Evolutionary conservation across 306 rosid genomes (phyloP).

Genomic region (Dalbergia oliveri): DNA sequence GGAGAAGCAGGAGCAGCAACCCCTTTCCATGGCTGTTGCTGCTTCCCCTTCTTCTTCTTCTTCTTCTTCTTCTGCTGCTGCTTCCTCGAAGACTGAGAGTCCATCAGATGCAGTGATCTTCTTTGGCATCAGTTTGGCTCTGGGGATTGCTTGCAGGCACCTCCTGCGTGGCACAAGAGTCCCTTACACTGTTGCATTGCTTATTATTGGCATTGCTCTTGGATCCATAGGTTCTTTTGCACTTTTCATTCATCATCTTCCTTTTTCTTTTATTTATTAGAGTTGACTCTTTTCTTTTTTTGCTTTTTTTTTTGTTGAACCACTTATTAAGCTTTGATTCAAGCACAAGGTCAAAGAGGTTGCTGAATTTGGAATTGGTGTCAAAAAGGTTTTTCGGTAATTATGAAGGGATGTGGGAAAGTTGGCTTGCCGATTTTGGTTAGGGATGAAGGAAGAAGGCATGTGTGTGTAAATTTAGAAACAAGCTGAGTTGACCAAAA

Average conservation of each 20-base stretch:
- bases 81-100: neutral
- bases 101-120: constrained; percentile 78
- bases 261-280: neutral
- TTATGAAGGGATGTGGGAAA: neutral
- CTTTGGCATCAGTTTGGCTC: constrained; percentile 72
- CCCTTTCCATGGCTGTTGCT: constrained; percentile 5
- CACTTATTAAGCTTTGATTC: neutral
- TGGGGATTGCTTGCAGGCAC: constrained; percentile 85
- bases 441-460: neutral
- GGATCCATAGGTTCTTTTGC: constrained; percentile 72
- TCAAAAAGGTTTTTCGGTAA: neutral
- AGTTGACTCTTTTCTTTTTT: no score
- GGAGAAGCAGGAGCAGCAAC: constrained; percentile 38
- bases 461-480: neutral
- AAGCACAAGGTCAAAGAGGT: neutral
- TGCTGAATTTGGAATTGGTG: neutral
- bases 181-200: constrained; percentile 85
- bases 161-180: constrained; percentile 86
- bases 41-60: no score
- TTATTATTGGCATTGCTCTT: constrained; percentile 79
- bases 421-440: constrained; percentile 37
- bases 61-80: constrained; percentile 32
- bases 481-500: neutral
- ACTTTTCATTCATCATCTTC: neutral
- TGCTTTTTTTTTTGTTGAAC: neutral